phyloP scores from a whole-genome alignment of 176 grass and related monocot genomes.

The Secale cereale region DNA sequence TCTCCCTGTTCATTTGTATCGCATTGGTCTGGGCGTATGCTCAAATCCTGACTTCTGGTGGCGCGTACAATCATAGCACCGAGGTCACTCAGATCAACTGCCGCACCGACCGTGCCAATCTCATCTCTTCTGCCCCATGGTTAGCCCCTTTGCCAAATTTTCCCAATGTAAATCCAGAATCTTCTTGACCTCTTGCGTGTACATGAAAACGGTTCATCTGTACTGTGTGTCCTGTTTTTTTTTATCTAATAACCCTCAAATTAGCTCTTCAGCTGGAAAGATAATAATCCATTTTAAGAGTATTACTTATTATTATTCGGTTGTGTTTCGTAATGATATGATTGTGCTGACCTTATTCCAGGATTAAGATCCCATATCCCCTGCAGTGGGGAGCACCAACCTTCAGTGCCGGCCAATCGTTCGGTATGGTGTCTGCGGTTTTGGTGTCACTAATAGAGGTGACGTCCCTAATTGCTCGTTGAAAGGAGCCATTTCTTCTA shows the following conservation, averaged over 20 bases:
- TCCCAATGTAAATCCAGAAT: not conserved
- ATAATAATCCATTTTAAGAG: not conserved
- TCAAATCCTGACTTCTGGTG: conserved; percentile 76
- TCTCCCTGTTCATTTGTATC: conserved; percentile 82
- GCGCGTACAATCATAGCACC: conserved; percentile 71
- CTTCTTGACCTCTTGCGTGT: not conserved
- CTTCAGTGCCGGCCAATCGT: conserved; percentile 88
- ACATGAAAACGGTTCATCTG: not conserved
- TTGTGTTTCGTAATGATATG: conserved; percentile 2
- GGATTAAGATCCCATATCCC: conserved; percentile 96
- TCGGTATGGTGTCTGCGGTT: conserved; percentile 96
- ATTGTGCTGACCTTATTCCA: conserved; percentile 5
- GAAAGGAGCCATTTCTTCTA: not conserved
- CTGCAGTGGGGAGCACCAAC: conserved; percentile 97
- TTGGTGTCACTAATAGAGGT: conserved; percentile 96
- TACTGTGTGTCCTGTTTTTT: not conserved
- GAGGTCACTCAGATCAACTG: conserved; percentile 71
- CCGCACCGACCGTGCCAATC: conserved; percentile 75
- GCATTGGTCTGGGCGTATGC: conserved; percentile 75
- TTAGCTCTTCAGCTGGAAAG: not conserved
- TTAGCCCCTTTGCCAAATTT: conserved; percentile 15
- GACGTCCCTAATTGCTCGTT: conserved; percentile 4
- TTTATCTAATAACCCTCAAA: not conserved
- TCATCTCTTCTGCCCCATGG: conserved; percentile 92
- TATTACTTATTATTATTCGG: not conserved